A percentile compares a stretch with the other conserved stretches of the same genome.
These are phyloP conservation scores for Aspergillus asperescens DNA, from an alignment of 495 filamentous ascomycete genomes.

Conservation along the genomic window DNA sequence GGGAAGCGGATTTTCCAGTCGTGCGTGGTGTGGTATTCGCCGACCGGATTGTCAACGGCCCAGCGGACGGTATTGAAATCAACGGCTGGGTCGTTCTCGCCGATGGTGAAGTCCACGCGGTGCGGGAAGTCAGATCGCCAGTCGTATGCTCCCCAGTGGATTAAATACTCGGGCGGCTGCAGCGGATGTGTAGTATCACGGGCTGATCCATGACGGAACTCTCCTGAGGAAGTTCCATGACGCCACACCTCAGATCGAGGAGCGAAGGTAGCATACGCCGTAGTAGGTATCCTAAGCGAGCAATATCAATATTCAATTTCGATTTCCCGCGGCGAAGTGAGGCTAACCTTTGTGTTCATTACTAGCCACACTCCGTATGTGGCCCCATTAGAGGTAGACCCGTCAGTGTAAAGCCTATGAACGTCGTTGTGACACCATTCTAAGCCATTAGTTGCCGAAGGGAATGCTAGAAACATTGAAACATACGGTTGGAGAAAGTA, in stretches of 20 bases:
- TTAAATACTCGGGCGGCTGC: conserved; percentile 45
- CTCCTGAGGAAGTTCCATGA: conserved; percentile 47
- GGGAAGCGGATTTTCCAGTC: conserved; percentile 52
- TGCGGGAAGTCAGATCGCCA: conserved; percentile 49
- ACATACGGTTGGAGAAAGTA: conserved; percentile 42
- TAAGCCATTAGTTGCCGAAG: neutral
- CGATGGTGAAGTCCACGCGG: conserved; percentile 48
- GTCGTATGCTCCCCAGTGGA: conserved; percentile 53
- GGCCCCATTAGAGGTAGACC: conserved; percentile 42
- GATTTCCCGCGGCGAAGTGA: neutral
- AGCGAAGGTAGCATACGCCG: conserved; percentile 26
- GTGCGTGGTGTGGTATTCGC: conserved; percentile 35
- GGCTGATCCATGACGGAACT: conserved; percentile 48
- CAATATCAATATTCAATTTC: neutral
- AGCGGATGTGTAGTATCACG: conserved; percentile 40
- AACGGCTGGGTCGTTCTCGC: conserved; percentile 35
- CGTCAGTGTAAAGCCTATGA: conserved; percentile 51
- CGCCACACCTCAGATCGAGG: conserved; percentile 45
- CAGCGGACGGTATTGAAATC: conserved; percentile 54
- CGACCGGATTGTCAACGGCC: conserved; percentile 39
- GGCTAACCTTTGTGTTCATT: conserved; percentile 47
- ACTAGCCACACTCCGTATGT: conserved; percentile 54
- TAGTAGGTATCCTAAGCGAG: conserved; percentile 49
- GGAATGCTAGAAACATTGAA: neutral
- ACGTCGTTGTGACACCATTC: conserved; percentile 49